Percentiles rank a stretch among this genome's conserved stretches.
These are phyloP conservation scores for Phyllosticta citribraziliensis DNA, from an alignment of 2,329 filamentous ascomycete genomes.

Conservation along the genomic window DNA sequence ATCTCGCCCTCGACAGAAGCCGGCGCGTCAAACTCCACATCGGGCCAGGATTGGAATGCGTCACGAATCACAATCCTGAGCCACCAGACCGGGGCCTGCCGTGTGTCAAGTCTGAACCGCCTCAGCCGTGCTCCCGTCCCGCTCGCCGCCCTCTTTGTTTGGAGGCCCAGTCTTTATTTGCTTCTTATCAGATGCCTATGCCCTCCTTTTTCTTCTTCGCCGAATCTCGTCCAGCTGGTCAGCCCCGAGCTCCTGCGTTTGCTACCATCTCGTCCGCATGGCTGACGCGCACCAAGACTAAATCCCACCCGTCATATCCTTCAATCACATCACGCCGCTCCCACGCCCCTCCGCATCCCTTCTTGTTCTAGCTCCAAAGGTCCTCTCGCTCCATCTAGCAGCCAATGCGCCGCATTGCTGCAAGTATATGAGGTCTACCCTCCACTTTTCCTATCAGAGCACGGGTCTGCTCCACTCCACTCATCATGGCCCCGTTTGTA, in stretches of 20 bases:
- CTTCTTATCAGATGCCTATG: background rate
- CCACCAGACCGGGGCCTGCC: background rate
- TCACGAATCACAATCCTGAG: background rate
- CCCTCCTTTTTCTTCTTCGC: background rate
- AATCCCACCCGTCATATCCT: background rate
- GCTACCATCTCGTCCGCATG: background rate
- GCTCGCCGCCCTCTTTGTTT: background rate
- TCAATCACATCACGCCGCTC: background rate
- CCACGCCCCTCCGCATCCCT: background rate
- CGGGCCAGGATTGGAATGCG: background rate
- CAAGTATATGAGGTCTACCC: constrained; percentile 9
- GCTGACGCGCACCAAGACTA: background rate
- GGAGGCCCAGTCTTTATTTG: background rate
- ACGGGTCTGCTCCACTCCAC: background rate
- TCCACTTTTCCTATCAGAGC: background rate
- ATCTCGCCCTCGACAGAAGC: background rate
- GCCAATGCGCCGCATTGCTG: background rate
- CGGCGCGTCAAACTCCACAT: background rate
- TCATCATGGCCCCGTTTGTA: background rate
- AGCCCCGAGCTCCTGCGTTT: background rate
- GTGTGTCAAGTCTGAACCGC: background rate
- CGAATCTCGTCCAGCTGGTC: background rate
- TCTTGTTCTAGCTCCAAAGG: background rate
- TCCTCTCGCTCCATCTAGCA: background rate
- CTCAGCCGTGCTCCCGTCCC: background rate